Evolutionary conservation across 805 yeast genomes (phyloP), one percentile per base, ranked within the genome.

Genomic region (Pichia eremophila): DNA sequence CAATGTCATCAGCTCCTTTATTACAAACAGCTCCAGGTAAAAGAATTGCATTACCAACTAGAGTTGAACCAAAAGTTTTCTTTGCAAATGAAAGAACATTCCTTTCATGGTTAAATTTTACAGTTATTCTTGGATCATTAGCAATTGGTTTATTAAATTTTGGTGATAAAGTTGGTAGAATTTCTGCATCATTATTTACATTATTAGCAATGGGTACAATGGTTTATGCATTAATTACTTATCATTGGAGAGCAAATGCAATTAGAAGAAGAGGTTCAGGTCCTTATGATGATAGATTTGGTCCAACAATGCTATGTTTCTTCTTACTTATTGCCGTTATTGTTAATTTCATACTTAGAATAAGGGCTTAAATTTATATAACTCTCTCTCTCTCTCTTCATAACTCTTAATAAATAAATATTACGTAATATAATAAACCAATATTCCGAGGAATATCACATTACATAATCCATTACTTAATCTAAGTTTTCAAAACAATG

Each of bases 231-330:
- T 75, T 93, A 52, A 77, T 88, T 43, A 93, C 98, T 12, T 93
- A 93, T 67, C 99, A 93, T 68, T 95, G 99, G 99, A 86, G 99
- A 73, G 99, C 99, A 2, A 88, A 90, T 63, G 99, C 99, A 50
- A 93, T 93, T 57, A 83, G 99, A 68, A 78, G 91, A 69, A 83
- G 98, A 68, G 99, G 99, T 39, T 81, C 95, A 14, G 99, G 99
- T 43, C 99, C 99, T n/a, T 93, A 93, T 64, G 99, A 93, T 63
- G 99, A 93, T 68, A 80, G 99, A 64, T 83, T 93, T 57, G 99
- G 99, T 41, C 99, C 99, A 42, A 95, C 99, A 15, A 83, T 91
- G 85, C 77, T 93, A 59, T 93, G 99, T 70, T 75, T 91, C 72
- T 93, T 93, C 71, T 74, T 93, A 60, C 73, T 93, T 54, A 79